A percentile compares a stretch with the other conserved stretches of the same genome.
Evolutionary conservation across 352 stramenopile species (phyloP).

Genomic region (Halophytophthora batemanensis): DNA sequence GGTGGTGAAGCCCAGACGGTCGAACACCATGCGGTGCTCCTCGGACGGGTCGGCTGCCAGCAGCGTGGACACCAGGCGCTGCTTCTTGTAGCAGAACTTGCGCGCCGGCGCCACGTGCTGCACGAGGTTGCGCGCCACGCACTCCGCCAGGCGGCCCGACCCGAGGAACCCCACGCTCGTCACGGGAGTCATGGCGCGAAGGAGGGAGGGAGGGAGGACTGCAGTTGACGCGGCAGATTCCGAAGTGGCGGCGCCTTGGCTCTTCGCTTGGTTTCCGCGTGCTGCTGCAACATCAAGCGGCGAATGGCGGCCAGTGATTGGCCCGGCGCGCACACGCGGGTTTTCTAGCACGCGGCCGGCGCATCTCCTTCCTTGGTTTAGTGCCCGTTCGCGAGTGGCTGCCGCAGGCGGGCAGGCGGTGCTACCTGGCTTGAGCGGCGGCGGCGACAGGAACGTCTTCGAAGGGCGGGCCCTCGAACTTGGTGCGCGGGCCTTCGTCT

Average conservation of each 20-base stretch:
- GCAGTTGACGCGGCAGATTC: slow-evolving; percentile 9
- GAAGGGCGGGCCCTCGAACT: too few species aligned
- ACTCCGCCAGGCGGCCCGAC: slow-evolving; percentile 60
- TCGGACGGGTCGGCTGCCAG: slow-evolving; percentile 58
- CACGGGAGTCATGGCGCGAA: slow-evolving; percentile 18
- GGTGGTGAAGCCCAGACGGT: slow-evolving; percentile 62
- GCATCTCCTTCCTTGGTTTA: slow-evolving; percentile 72
- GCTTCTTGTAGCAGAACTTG: slow-evolving; percentile 73
- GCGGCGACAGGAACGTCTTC: too few species aligned
- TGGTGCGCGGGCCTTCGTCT: too few species aligned
- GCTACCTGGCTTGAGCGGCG: background rate
- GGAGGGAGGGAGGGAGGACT: background rate
- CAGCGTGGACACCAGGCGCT: slow-evolving; percentile 66
- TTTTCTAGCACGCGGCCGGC: background rate
- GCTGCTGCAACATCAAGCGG: background rate
- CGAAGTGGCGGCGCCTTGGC: slow-evolving; percentile 13
- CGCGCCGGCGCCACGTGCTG: slow-evolving; percentile 57
- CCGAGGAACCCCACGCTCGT: slow-evolving; percentile 74
- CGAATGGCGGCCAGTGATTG: slow-evolving; percentile 5
- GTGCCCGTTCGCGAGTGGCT: slow-evolving; percentile 60
- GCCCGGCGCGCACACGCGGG: background rate
- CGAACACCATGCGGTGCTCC: slow-evolving; percentile 57
- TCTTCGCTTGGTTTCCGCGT: too few species aligned
- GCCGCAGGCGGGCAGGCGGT: too few species aligned
- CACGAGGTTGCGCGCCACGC: slow-evolving; percentile 55